These are phyloP conservation scores for Blastocystis sp. DNA, from an alignment of 352 stramenopile species.

Conservation along the genomic window DNA sequence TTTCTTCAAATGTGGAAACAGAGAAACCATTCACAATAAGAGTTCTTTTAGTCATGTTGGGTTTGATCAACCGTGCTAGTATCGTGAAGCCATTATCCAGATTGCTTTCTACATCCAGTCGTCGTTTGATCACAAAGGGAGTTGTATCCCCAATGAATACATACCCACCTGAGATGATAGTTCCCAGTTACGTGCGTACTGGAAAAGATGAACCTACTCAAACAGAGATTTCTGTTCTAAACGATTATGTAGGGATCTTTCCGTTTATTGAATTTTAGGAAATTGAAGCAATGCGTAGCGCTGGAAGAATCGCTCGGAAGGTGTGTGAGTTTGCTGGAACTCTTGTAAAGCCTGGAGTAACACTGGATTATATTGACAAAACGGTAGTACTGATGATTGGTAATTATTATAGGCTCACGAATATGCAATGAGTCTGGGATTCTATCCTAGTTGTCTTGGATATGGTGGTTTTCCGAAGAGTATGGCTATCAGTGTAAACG, in stretches of 20 bases:
- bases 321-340: slow-evolving; percentile 74
- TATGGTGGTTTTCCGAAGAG: slow-evolving; percentile 87
- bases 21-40: too few relatives aligned
- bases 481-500: slow-evolving; percentile 88
- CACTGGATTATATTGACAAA: slow-evolving; percentile 85
- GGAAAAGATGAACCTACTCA: slow-evolving; percentile 64
- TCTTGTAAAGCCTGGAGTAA: slow-evolving; percentile 75
- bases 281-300: slow-evolving; percentile 68
- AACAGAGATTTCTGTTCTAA: slow-evolving; percentile 69
- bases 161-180: slow-evolving; percentile 64
- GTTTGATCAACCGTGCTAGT: too few relatives aligned
- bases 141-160: slow-evolving; percentile 33
- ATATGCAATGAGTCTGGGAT: slow-evolving; percentile 75
- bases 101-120: neutral
- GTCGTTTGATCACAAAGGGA: slow-evolving; percentile 44
- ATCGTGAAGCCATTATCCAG: neutral
- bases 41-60: too few relatives aligned
- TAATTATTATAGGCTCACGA: slow-evolving; percentile 69
- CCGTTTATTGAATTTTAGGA: slow-evolving; percentile 43
- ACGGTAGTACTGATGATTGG: slow-evolving; percentile 66
- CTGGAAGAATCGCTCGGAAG: slow-evolving; percentile 73
- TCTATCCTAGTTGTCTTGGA: slow-evolving; percentile 78
- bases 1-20: too few relatives aligned
- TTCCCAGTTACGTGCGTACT: slow-evolving; percentile 1
- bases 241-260: slow-evolving; percentile 69